Conservation (phyloP, 306 rosid species). For the Fragaria nilgerrensis region DNA sequence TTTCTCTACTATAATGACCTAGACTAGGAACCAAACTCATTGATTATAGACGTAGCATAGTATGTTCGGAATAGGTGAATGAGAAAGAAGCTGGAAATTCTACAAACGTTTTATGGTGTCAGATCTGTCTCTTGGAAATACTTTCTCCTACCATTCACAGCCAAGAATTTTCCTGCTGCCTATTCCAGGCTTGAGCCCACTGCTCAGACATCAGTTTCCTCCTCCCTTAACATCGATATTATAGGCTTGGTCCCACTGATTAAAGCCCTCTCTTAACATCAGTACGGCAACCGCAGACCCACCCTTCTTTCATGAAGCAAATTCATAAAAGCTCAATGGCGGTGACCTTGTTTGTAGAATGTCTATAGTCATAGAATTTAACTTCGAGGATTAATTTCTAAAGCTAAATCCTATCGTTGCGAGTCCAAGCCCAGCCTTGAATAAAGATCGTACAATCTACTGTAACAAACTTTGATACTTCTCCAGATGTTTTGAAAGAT, state of each 20-base stretch:
- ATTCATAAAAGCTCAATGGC: neutral
- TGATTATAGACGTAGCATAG: neutral
- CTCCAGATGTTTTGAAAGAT: neutral
- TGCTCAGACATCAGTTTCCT: neutral
- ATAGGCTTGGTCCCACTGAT: neutral
- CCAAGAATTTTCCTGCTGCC: neutral
- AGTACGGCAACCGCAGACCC: neutral
- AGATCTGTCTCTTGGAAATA: neutral
- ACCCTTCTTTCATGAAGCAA: neutral
- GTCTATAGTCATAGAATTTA: neutral
- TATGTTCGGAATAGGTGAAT: neutral
- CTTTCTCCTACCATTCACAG: neutral
- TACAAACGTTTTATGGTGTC: neutral
- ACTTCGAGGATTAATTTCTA: neutral
- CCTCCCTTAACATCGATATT: neutral
- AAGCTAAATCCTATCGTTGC: neutral
- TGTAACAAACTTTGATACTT: neutral
- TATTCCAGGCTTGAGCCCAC: neutral
- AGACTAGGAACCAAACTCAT: neutral
- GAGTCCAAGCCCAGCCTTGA: neutral
- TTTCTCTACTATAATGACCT: neutral
- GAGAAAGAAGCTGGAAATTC: neutral
- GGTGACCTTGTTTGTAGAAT: neutral
- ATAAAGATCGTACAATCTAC: neutral
- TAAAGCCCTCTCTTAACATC: neutral